Percentiles rank a stretch among this genome's conserved stretches.
Evolutionary conservation across 768 basidiomycete species (phyloP).

Genomic region (Gymnopilus dilepis): DNA sequence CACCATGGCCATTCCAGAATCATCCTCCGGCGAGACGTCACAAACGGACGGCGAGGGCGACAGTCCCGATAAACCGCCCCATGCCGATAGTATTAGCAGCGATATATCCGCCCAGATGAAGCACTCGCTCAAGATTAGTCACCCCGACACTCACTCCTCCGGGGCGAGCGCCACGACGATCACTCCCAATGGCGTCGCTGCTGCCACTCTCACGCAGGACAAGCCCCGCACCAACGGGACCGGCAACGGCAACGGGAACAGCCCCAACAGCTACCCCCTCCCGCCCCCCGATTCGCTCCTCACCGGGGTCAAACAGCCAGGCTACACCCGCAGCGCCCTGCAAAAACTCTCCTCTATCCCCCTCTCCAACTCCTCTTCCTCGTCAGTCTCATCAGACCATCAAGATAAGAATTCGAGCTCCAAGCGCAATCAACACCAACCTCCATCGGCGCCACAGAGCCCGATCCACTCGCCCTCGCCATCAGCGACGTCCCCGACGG

Average conservation of each 20-base stretch:
- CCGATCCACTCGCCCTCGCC: constrained; percentile 43
- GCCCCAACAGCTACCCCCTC: constrained; percentile 45
- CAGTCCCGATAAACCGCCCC: constrained; percentile 64
- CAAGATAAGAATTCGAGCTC: no score
- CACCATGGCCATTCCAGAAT: constrained; percentile 50
- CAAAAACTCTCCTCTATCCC: constrained; percentile 39
- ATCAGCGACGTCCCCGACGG: constrained; percentile 54
- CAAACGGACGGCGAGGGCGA: constrained; percentile 64
- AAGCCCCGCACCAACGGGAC: neutral
- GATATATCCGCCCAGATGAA: constrained; percentile 33
- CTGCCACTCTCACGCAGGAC: constrained; percentile 19
- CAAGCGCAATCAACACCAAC: constrained; percentile 35
- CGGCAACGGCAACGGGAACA: no score
- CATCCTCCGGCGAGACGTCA: constrained; percentile 51
- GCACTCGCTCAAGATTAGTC: constrained; percentile 26
- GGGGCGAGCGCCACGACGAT: constrained; percentile 19
- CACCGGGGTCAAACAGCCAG: constrained; percentile 56
- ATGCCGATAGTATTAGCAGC: constrained; percentile 32
- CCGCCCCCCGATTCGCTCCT: constrained; percentile 55
- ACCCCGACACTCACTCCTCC: constrained; percentile 19
- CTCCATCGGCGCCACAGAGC: constrained; percentile 26
- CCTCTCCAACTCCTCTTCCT: constrained; percentile 27
- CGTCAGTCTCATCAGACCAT: constrained; percentile 34
- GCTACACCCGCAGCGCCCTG: constrained; percentile 50
- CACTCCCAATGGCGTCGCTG: constrained; percentile 20